Evolutionary conservation across 805 yeast genomes (phyloP).

Genomic region (Metschnikowia matae): DNA sequence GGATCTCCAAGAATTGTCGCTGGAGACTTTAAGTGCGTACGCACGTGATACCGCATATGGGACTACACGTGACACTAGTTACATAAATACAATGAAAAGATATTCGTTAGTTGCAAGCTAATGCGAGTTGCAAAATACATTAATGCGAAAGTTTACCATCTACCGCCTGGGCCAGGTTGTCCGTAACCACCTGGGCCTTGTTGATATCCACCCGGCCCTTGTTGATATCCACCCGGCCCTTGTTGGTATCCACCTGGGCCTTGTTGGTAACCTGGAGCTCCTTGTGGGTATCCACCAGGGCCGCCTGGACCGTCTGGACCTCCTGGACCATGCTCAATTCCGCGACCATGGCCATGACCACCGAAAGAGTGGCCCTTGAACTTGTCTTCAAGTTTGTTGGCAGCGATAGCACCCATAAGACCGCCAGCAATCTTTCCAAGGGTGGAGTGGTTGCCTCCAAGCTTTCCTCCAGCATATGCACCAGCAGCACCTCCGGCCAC

Average conservation of each 20-base stretch:
- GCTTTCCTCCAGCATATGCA: conserved; percentile 34
- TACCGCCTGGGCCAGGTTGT: conserved; percentile 1
- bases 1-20: neutral
- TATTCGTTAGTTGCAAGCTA: too few species aligned
- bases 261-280: too few species aligned
- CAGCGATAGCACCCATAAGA: conserved; percentile 51
- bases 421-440: conserved; percentile 51
- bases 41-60: neutral
- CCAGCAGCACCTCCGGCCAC: conserved; percentile 31
- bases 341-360: conserved; percentile 4
- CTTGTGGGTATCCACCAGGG: conserved; percentile 11
- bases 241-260: conserved; percentile 10
- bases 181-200: conserved; percentile 10
- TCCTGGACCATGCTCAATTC: conserved; percentile 4
- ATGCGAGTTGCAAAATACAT: neutral
- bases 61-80: too few species aligned
- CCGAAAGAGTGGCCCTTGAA: conserved; percentile 18
- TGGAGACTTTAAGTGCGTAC: neutral
- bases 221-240: conserved; percentile 12
- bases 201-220: conserved; percentile 8
- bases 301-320: conserved; percentile 10
- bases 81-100: too few species aligned
- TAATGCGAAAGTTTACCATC: conserved; percentile 6
- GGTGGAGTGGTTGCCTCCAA: conserved; percentile 32
- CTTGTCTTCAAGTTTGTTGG: conserved; percentile 45